These are phyloP conservation scores for Russula olivacea DNA, from an alignment of 768 basidiomycete genomes.

Conservation along the genomic window DNA sequence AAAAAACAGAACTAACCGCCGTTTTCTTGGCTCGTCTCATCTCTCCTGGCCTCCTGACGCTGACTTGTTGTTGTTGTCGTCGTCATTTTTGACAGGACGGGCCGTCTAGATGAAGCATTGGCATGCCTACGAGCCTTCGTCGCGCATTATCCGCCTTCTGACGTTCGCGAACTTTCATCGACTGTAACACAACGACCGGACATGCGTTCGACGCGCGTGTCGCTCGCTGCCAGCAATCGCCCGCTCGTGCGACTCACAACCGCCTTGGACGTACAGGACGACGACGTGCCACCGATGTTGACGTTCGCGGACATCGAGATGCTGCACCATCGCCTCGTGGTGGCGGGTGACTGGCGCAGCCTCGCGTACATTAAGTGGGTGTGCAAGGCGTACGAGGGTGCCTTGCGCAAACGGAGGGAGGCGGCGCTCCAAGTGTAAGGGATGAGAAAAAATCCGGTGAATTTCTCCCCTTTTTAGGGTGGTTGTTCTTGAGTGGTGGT, in stretches of 20 bases:
- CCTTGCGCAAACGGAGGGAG: slow-evolving; percentile 57
- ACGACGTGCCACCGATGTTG: slow-evolving; percentile 72
- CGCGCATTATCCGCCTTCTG: slow-evolving; percentile 53
- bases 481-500: not conserved
- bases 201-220: slow-evolving; percentile 46
- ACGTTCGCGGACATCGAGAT: slow-evolving; percentile 72
- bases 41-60: not conserved
- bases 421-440: not conserved
- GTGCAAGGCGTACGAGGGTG: slow-evolving; percentile 66
- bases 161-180: slow-evolving; percentile 36
- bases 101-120: slow-evolving; percentile 49
- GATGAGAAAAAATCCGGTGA: not conserved
- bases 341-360: slow-evolving; percentile 34
- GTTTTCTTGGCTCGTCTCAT: not conserved
- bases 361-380: slow-evolving; percentile 69
- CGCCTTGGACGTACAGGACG: slow-evolving; percentile 57
- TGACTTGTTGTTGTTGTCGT: not conserved
- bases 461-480: not conserved
- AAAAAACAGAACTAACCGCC: not conserved
- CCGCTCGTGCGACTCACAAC: slow-evolving; percentile 71
- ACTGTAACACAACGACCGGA: slow-evolving; percentile 13
- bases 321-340: slow-evolving; percentile 69
- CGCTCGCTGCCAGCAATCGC: slow-evolving; percentile 49
- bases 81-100: slow-evolving; percentile 35
- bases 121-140: slow-evolving; percentile 56